Evolutionary conservation across 73 alveolate genomes (phyloP).

Genomic region (Paraurostyla sp.): DNA sequence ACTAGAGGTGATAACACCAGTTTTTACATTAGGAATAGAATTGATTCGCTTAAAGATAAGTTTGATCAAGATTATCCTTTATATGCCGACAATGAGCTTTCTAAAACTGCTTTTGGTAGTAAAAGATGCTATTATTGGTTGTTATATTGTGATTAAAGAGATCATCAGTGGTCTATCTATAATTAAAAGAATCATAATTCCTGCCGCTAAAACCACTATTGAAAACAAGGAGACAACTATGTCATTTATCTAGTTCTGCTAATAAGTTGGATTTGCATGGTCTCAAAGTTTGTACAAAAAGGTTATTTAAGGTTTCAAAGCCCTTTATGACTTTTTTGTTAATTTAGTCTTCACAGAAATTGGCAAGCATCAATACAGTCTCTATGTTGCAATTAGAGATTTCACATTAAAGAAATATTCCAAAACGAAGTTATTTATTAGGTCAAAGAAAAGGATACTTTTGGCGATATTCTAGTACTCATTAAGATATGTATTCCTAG

Average conservation of each 20-base stretch:
- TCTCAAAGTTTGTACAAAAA: constrained; percentile 43
- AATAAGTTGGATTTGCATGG: constrained; percentile 27
- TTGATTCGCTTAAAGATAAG: background rate
- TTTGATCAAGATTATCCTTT: constrained; percentile 10
- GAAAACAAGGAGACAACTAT: constrained; percentile 44
- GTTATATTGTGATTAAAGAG: background rate
- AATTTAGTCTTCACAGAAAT: constrained; percentile 58
- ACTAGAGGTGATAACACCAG: constrained; percentile 13
- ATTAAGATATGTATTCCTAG: background rate
- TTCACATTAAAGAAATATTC: background rate
- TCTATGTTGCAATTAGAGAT: background rate
- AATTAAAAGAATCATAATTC: constrained; percentile 16
- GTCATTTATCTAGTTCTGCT: background rate
- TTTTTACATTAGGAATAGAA: constrained; percentile 5
- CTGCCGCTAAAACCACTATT: constrained; percentile 2
- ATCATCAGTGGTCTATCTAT: background rate
- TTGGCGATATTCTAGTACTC: background rate
- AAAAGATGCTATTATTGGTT: background rate
- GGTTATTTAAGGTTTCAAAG: constrained; percentile 37
- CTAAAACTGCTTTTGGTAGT: constrained; percentile 9
- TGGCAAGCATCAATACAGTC: constrained; percentile 6
- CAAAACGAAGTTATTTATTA: background rate
- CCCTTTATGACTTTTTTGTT: constrained; percentile 61
- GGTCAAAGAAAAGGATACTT: background rate
- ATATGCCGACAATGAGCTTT: constrained; percentile 48